Conservation (phyloP, 2,329 filamentous ascomycete species). For the Colletotrichum liriopes region DNA sequence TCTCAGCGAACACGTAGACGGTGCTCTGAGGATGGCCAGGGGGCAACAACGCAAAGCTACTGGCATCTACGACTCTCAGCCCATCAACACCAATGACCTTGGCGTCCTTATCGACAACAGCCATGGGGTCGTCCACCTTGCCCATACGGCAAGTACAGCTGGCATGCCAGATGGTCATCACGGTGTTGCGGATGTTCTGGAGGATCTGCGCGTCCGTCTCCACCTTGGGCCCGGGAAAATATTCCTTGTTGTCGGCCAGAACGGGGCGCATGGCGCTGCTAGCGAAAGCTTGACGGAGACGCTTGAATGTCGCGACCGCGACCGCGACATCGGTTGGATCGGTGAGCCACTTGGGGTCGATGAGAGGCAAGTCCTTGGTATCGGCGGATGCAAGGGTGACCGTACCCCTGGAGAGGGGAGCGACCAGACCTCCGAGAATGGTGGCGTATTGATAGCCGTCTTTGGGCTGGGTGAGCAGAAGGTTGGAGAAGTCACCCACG, state of each 20-base stretch:
- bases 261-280: constrained; percentile 50
- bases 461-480: constrained; percentile 25
- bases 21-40: constrained; percentile 48
- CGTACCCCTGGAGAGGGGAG: constrained; percentile 60
- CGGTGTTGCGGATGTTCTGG: constrained; percentile 48
- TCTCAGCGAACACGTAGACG: constrained; percentile 47
- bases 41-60: constrained; percentile 48
- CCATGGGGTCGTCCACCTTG: constrained; percentile 47
- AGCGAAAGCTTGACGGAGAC: constrained; percentile 56
- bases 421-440: constrained; percentile 51
- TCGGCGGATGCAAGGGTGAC: constrained; percentile 56
- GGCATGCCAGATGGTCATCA: constrained; percentile 68
- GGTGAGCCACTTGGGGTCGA: constrained; percentile 63
- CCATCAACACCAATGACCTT: constrained; percentile 50
- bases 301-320: constrained; percentile 59
- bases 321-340: constrained; percentile 61
- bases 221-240: constrained; percentile 55
- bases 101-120: constrained; percentile 52
- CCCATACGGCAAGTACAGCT: constrained; percentile 71
- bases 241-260: constrained; percentile 53
- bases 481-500: constrained; percentile 42
- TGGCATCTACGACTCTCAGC: constrained; percentile 52
- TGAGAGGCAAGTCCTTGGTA: constrained; percentile 56
- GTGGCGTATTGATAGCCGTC: constrained; percentile 46
- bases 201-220: constrained; percentile 61